phyloP scores from a whole-genome alignment of 495 filamentous ascomycete genomes.

The Tuber calosporum region DNA sequence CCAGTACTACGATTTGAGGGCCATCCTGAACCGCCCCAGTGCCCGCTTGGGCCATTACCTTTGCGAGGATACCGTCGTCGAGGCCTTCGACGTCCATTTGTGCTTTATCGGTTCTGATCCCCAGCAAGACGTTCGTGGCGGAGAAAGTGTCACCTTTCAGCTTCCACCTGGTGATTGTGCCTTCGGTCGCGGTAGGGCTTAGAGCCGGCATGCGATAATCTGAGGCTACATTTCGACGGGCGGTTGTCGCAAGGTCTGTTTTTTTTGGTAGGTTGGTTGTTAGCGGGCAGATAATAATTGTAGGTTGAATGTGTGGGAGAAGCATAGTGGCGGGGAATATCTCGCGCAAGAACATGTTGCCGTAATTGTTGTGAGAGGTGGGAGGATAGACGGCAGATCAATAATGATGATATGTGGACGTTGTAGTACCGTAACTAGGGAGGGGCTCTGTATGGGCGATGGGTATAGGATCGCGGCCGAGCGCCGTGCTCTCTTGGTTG shows the following conservation, averaged over 20 bases:
- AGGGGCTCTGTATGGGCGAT: no score
- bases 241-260: constrained; percentile 55
- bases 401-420: constrained; percentile 46
- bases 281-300: not conserved
- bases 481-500: no score
- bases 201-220: constrained; percentile 83
- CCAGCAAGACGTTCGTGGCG: constrained; percentile 71
- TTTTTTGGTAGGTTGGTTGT: not conserved
- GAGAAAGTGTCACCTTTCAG: constrained; percentile 66
- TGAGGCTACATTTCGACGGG: constrained; percentile 56
- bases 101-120: constrained; percentile 83
- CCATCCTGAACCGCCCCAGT: constrained; percentile 64
- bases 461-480: no score
- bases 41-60: constrained; percentile 61
- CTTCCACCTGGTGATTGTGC: constrained; percentile 69
- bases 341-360: constrained; percentile 50
- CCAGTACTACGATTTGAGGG: constrained; percentile 64
- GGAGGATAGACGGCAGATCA: constrained; percentile 43
- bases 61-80: constrained; percentile 70
- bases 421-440: no score
- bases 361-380: constrained; percentile 48
- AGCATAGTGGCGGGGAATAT: constrained; percentile 41
- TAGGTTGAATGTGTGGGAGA: not conserved
- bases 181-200: constrained; percentile 80
- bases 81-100: constrained; percentile 87